A percentile compares a stretch with the other conserved stretches of the same genome.
phyloP scores from a whole-genome alignment of 1,284 basidiomycete genomes.

The Melanopsichium pennsylvanicum region DNA sequence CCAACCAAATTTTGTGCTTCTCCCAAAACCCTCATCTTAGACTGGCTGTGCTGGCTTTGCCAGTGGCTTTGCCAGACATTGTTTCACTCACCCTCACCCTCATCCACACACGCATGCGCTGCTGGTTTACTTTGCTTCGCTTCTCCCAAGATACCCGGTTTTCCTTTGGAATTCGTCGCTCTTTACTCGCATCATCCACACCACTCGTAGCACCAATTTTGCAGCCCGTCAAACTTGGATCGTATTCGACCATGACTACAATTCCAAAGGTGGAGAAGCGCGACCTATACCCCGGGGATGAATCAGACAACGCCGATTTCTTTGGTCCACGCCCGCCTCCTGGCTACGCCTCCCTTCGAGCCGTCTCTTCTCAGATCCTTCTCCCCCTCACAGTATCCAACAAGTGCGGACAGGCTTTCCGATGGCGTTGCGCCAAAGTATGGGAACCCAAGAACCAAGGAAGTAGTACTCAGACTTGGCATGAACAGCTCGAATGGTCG shows the following conservation, averaged over 20 bases:
- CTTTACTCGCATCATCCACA: neutral
- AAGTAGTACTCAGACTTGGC: neutral
- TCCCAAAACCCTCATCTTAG: neutral
- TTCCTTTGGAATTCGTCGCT: too few relatives aligned
- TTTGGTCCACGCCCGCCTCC: constrained; percentile 44
- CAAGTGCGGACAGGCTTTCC: constrained; percentile 64
- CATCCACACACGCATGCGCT: constrained; percentile 5
- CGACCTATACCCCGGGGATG: constrained; percentile 5
- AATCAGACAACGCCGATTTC: constrained; percentile 15
- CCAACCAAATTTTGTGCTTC: neutral
- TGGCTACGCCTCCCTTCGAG: constrained; percentile 36
- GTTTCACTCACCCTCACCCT: too few relatives aligned
- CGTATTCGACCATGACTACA: neutral
- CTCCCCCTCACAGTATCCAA: constrained; percentile 61
- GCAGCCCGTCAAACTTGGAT: neutral
- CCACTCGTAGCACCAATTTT: neutral
- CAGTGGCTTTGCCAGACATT: too few relatives aligned
- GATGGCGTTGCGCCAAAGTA: constrained; percentile 57
- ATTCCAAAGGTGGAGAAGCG: constrained; percentile 7
- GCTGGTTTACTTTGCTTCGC: neutral
- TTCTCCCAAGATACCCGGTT: too few relatives aligned
- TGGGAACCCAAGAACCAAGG: constrained; percentile 19
- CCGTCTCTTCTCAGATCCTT: constrained; percentile 43
- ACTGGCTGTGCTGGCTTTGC: constrained; percentile 1
- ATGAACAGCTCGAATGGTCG: constrained; percentile 59